A percentile compares a stretch with the other conserved stretches of the same genome.
Evolutionary conservation across 768 basidiomycete genomes (phyloP).

Genomic region (Tricholoma sp.): DNA sequence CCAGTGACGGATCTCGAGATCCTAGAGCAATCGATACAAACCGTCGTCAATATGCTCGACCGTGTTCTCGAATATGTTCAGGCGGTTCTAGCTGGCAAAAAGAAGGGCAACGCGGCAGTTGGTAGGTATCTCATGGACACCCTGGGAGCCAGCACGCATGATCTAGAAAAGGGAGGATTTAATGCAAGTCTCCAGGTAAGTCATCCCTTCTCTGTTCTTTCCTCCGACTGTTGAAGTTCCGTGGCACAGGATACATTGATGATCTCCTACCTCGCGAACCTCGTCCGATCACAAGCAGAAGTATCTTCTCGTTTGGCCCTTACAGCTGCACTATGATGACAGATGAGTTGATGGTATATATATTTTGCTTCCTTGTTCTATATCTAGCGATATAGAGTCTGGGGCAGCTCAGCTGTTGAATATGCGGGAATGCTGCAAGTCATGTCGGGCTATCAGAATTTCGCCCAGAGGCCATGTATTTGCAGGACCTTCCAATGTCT

Average conservation of each 20-base stretch:
- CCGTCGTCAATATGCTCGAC: conserved; percentile 75
- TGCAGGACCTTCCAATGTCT: conserved; percentile 55
- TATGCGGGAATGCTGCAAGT: conserved; percentile 91
- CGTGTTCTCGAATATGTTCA: conserved; percentile 83
- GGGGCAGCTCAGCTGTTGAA: conserved; percentile 70
- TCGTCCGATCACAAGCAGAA: conserved; percentile 91
- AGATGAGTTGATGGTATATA: conserved; percentile 4
- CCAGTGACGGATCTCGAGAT: conserved; percentile 68
- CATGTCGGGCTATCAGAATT: conserved; percentile 84
- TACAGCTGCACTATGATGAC: conserved; percentile 42
- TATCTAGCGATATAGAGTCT: neutral
- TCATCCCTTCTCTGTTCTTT: neutral
- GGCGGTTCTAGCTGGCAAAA: conserved; percentile 72
- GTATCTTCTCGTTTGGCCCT: conserved; percentile 84
- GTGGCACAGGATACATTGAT: conserved; percentile 76
- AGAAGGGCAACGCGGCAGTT: conserved; percentile 75
- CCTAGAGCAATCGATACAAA: conserved; percentile 67
- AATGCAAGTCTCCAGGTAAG: conserved; percentile 70
- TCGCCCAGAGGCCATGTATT: conserved; percentile 97
- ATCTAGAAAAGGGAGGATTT: conserved; percentile 68
- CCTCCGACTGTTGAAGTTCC: conserved; percentile 16
- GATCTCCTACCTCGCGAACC: conserved; percentile 91
- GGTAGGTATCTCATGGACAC: conserved; percentile 92
- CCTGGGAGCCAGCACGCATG: conserved; percentile 65
- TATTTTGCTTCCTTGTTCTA: conserved; percentile 1